Base-by-base conservation (phyloP, 305 asterid species). In the Euphrasia arctica region DNA sequence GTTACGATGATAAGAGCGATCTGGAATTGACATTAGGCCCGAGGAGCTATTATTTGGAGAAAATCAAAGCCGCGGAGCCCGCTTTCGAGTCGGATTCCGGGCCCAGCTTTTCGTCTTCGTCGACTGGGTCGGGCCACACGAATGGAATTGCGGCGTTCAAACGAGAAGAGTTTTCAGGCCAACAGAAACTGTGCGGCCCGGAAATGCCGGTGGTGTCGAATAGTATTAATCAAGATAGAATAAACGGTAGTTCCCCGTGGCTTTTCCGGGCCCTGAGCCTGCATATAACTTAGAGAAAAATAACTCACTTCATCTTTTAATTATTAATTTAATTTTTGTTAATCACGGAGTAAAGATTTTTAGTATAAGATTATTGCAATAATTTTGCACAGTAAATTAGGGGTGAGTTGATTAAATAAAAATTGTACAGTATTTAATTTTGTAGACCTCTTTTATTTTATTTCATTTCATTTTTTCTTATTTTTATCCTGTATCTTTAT, bases 201-300 rank as follows among this genome's bases (percentile, higher is more conserved):
- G 87, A 75, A 4, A 69, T 32, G 31, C 62, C 76, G 0, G 56
- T 59, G 0, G 56, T 59, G 11, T 5, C 81, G 18, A 48, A 48
- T 48, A 78, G 42, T 39, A 4, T 39, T 63, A 58, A 60, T 63
- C 88, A 80, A 68, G 91, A 85, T 63, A 82, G 85, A 42, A 68
- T 79, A 62, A 80, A 60, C 50, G 73, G 82, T 63, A 75, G 82
- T 63, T 82, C 90, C 25, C 95, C 93, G 22, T 82, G 97, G 95
- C 71, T 79, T 64, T 85, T 85, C 50, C 96, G 84, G 72, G 95
- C 84, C 48, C 78, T 85, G 42, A 84, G 85, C 74, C 75, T 85
- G 22, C 81, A 86, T 28, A 79, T 81, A 70, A 83, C 84, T 29
- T 83, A 18, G 22, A 79, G 77, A 32, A 25, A 25, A 25, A 25